Percentiles rank a stretch among this genome's conserved stretches.
Evolutionary conservation across 305 asterid genomes (phyloP).

Genomic region (Fraxinus greggii): DNA sequence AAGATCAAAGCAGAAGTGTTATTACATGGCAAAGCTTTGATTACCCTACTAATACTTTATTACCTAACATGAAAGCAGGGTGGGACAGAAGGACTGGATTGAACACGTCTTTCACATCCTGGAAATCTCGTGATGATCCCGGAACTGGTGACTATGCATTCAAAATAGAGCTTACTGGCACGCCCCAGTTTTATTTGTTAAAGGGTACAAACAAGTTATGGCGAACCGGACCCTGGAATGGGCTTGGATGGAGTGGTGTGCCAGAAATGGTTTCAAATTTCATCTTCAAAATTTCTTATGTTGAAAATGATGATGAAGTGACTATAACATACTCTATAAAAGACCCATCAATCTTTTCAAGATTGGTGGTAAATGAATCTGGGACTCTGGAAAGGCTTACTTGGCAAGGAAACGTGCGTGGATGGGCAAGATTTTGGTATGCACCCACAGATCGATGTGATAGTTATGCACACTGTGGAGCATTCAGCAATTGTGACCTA

Average conservation of each 20-base stretch:
- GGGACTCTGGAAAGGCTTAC: slow-evolving; percentile 34
- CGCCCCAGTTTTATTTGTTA: neutral
- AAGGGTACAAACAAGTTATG: slow-evolving; percentile 11
- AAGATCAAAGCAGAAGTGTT: neutral
- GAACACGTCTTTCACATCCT: neutral
- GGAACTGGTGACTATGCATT: neutral
- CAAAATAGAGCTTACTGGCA: neutral
- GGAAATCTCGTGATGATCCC: neutral
- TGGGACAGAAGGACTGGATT: neutral
- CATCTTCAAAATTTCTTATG: slow-evolving; percentile 30
- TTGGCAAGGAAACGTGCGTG: slow-evolving; percentile 33
- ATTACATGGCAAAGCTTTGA: neutral
- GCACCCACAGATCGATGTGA: slow-evolving; percentile 38
- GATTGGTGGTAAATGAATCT: slow-evolving; percentile 37
- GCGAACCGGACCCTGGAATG: slow-evolving; percentile 50
- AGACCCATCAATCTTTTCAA: slow-evolving; percentile 32
- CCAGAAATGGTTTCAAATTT: slow-evolving; percentile 39
- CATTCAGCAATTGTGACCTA: slow-evolving; percentile 30
- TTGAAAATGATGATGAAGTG: slow-evolving; percentile 32
- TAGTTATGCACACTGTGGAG: slow-evolving; percentile 36
- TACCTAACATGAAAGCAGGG: neutral
- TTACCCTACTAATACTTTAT: neutral
- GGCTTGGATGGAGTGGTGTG: slow-evolving; percentile 36
- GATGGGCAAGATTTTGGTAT: slow-evolving; percentile 40
- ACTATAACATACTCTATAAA: slow-evolving; percentile 23